Evolutionary conservation across 164 flowering plant species (phyloP), one percentile per base, ranked within the genome.

Genomic region (Chimonanthus salicifolius): DNA sequence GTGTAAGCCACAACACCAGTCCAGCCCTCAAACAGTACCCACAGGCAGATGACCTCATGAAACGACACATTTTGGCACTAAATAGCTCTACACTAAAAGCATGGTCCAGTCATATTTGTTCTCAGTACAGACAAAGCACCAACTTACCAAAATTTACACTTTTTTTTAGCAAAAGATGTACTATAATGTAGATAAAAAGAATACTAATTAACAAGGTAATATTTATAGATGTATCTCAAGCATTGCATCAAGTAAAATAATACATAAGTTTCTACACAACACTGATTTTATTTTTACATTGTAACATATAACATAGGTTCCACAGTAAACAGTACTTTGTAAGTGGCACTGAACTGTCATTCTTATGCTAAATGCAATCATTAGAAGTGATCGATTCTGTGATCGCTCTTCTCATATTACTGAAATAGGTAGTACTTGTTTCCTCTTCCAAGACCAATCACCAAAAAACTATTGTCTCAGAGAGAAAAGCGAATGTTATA

Each of bases 401-500:
- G 70, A 46, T 3, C 58, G 15, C 54, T 74, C 51, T 70, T 74
- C 54, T 67, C 78, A 15, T 15, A 43, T 60, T 48, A 72, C 65
- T 72, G 69, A 48, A 47, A 51, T 33, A 49, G 18, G 43, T 44
- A 45, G 11, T 72, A 43, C 62, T 49, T 67, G 48, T 48, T 69
- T 79, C 46, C 60, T 74, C 54, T 76, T 78, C 88, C 80, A 78
- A 85, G 86, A 85, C 72, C 82, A 74, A 80, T 81, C 88, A 20
- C 74, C 82, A 89, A 91, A 89, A 89, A 83, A 4, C 85, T 80
- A 85, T 77, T 77, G 86, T 82, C 89, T 84, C 71, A 72, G 90
- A 83, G 77, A 11, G 21, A 67, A 11, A n/a, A 45, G 46, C 44
- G 20, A n/a, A 10, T n/a, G n/a, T 62, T 47, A 60, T 7, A 16